These are phyloP conservation scores for Microcyclosporella mali DNA, from an alignment of 2,329 filamentous ascomycete genomes.

Conservation along the genomic window DNA sequence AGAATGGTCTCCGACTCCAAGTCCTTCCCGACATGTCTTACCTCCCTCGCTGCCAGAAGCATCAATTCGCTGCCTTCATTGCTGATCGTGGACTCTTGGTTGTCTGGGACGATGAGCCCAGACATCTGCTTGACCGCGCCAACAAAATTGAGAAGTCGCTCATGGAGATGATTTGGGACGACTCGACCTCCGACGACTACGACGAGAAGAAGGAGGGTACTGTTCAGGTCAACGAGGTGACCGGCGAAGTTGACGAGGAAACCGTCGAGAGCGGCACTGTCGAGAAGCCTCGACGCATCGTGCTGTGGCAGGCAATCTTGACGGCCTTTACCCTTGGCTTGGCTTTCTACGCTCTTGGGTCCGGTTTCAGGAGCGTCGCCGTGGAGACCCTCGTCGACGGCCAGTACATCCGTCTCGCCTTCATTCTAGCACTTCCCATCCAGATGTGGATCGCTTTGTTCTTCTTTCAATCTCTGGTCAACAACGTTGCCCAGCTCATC, in stretches of 20 bases:
- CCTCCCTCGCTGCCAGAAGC: constrained; percentile 55
- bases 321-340: constrained; percentile 50
- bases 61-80: constrained; percentile 61
- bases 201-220: constrained; percentile 39
- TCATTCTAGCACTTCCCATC: constrained; percentile 47
- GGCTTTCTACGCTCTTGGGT: constrained; percentile 48
- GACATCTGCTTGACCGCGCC: constrained; percentile 49
- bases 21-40: constrained; percentile 53
- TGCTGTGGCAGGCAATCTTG: constrained; percentile 51
- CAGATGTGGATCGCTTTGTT: constrained; percentile 56
- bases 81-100: constrained; percentile 53
- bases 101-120: constrained; percentile 59
- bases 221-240: constrained; percentile 30
- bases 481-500: constrained; percentile 38
- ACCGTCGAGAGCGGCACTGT: constrained; percentile 36
- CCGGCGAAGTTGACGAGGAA: constrained; percentile 24
- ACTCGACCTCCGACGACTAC: constrained; percentile 35
- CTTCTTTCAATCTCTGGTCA: constrained; percentile 43
- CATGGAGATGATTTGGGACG: constrained; percentile 55
- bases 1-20: constrained; percentile 55
- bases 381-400: constrained; percentile 51
- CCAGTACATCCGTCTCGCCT: constrained; percentile 49
- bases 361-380: constrained; percentile 52
- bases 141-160: constrained; percentile 48
- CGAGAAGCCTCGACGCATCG: constrained; percentile 42